Evolutionary conservation across 208 protist genomes (phyloP).

Genomic region (Wallacemonas rigidus): DNA sequence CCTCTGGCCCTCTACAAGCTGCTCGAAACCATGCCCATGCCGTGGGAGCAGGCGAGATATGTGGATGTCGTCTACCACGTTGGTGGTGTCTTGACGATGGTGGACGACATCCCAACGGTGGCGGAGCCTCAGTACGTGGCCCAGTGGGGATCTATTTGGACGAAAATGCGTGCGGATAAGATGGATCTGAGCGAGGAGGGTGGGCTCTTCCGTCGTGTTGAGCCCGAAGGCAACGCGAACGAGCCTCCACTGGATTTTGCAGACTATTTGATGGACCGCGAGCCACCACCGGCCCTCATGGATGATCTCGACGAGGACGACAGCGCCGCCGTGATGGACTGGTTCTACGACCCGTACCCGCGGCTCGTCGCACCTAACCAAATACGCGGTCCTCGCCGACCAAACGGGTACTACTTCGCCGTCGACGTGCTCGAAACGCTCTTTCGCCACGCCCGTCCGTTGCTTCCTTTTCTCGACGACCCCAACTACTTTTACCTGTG

Average conservation of each 20-base stretch:
- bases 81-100: slow-evolving; percentile 99
- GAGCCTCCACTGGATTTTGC: slow-evolving; percentile 99
- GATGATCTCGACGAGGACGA: slow-evolving; percentile 99
- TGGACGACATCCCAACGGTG: slow-evolving; percentile 99
- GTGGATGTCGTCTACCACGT: slow-evolving; percentile 99
- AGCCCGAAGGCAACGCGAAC: slow-evolving; percentile 99
- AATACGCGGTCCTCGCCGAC: slow-evolving; percentile 73
- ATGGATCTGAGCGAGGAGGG: slow-evolving; percentile 78
- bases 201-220: slow-evolving; percentile 92
- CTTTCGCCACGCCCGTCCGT: slow-evolving; percentile 96
- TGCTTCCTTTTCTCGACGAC: slow-evolving; percentile 98
- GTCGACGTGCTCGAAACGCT: slow-evolving; percentile 81
- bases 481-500: slow-evolving; percentile 99
- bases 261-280: slow-evolving; percentile 98
- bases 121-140: slow-evolving; percentile 99
- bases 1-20: slow-evolving; percentile 99
- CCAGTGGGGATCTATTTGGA: slow-evolving; percentile 99
- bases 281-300: slow-evolving; percentile 94
- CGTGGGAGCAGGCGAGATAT: slow-evolving; percentile 95
- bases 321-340: slow-evolving; percentile 96
- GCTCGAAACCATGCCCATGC: slow-evolving; percentile 99
- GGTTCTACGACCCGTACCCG: slow-evolving; percentile 99
- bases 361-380: slow-evolving; percentile 93
- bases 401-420: slow-evolving; percentile 94
- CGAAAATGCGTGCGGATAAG: slow-evolving; percentile 99